Base-by-base conservation (phyloP, 306 rosid species). In the Canavalia gladiata region DNA sequence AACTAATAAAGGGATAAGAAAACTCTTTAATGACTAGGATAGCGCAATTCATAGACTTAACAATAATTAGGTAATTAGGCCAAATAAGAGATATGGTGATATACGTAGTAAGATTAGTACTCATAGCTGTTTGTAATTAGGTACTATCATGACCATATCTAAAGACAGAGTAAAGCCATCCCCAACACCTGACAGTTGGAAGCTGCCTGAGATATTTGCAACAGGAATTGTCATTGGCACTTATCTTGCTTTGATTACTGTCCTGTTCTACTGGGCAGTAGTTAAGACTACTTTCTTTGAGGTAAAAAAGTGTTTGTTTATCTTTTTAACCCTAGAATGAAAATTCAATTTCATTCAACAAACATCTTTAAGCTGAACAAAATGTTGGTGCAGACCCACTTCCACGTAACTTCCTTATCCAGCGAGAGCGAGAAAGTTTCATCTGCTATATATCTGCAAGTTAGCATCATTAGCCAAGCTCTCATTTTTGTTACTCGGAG, bases 381-480 rank as follows among this genome's bases (percentile, higher is more conserved):
- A 76, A 55, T 76, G 52, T 69, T 63, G 33, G 58, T 87, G 88
- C 92, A 93, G 97, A 86, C 89, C 51, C 86, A 63, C 78, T 91
- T 93, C 79, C 50, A 84, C 55, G 84, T 93, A 73, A 49, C 50
- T 18, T 90, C 96, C 76, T 64, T 93, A 77, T 83, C 97, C 29
- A 77, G 89, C 45, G 80, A 81, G 77, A 76, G 77, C 35, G 89
- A 86, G 91, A 85, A 90, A 80, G 88, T 93, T 58, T 88, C 97
- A 18, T 88, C 97, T 0, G 97, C 97, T 11, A 54, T 93, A 65
- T 93, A 93, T 86, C 87, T 91, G 58, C 97, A 93, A 90, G 92
- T 93, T 33, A 93, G 97, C 88, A 88, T 91, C 87, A 90, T 93
- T 67, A 93, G 97, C 80, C 97, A 93, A 85, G 97, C 97, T 82